These are phyloP conservation scores for Talaromyces liani DNA, from an alignment of 495 filamentous ascomycete species.

Conservation along the genomic window DNA sequence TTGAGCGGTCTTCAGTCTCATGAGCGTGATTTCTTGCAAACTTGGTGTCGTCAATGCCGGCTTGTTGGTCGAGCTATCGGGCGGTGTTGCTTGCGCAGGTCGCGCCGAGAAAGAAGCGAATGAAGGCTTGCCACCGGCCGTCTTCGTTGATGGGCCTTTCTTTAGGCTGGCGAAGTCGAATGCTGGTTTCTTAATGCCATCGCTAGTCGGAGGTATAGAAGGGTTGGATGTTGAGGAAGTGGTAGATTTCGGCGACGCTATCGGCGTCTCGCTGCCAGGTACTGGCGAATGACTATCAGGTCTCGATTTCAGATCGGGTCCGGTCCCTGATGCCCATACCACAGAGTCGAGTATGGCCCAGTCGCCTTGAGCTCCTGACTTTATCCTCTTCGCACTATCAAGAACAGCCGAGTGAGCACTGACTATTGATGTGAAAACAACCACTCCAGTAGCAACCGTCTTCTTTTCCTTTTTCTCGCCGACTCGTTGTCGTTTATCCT, in stretches of 20 bases:
- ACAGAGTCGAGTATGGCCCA: conserved; percentile 47
- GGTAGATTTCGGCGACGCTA: background rate
- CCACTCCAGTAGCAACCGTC: conserved; percentile 43
- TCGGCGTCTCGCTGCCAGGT: background rate
- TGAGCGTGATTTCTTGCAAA: conserved; percentile 52
- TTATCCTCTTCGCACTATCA: conserved; percentile 40
- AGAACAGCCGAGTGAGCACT: conserved; percentile 53
- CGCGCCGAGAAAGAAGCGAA: conserved; percentile 43
- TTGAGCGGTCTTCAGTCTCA: conserved; percentile 52
- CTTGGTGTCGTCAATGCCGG: conserved; percentile 35
- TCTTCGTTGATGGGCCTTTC: conserved; percentile 7
- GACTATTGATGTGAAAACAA: conserved; percentile 53
- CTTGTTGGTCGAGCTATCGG: conserved; percentile 22
- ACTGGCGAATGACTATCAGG: background rate
- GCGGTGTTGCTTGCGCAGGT: conserved; percentile 14
- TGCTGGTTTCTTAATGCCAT: conserved; percentile 11
- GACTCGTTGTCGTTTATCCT: conserved; percentile 45
- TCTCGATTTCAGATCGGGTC: conserved; percentile 33
- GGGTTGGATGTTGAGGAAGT: conserved; percentile 9
- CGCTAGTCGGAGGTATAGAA: conserved; percentile 13
- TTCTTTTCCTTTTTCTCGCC: conserved; percentile 48
- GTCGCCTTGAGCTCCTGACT: conserved; percentile 19
- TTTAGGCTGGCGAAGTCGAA: conserved; percentile 34
- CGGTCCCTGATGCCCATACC: conserved; percentile 46
- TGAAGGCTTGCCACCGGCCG: conserved; percentile 32